Evolutionary conservation across 768 basidiomycete genomes (phyloP).

Genomic region (Hirschioporus abietinus): DNA sequence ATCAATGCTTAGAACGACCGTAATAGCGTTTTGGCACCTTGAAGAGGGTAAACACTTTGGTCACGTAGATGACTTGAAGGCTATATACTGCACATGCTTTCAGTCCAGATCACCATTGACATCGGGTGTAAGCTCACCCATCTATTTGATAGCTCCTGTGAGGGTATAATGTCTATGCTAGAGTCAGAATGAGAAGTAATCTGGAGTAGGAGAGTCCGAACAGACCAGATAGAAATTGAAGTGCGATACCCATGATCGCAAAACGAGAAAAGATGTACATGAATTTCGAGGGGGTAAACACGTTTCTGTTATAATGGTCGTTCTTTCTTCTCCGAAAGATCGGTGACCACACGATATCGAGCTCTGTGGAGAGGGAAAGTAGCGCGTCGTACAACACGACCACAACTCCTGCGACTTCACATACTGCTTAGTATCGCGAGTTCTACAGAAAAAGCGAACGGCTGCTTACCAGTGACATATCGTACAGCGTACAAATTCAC

Average conservation of each 20-base stretch:
- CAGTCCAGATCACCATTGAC: not conserved
- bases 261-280: not conserved
- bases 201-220: too few relatives aligned
- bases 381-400: not conserved
- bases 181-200: not conserved
- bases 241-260: not conserved
- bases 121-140: not conserved
- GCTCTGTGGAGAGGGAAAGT: not conserved
- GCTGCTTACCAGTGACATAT: not conserved
- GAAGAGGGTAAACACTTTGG: not conserved
- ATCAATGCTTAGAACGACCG: not conserved
- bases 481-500: not conserved
- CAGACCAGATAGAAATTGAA: not conserved
- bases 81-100: not conserved
- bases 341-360: not conserved
- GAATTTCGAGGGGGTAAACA: not conserved
- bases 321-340: not conserved
- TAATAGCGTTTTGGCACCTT: not conserved
- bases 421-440: not conserved
- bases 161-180: not conserved
- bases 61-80: too few relatives aligned
- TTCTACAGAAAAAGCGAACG: not conserved
- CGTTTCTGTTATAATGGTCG: not conserved
- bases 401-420: not conserved
- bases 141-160: not conserved